Evolutionary conservation across 2,329 filamentous ascomycete species (phyloP), one percentile per base, ranked within the genome.

Genomic region (Pseudocercospora musae): DNA sequence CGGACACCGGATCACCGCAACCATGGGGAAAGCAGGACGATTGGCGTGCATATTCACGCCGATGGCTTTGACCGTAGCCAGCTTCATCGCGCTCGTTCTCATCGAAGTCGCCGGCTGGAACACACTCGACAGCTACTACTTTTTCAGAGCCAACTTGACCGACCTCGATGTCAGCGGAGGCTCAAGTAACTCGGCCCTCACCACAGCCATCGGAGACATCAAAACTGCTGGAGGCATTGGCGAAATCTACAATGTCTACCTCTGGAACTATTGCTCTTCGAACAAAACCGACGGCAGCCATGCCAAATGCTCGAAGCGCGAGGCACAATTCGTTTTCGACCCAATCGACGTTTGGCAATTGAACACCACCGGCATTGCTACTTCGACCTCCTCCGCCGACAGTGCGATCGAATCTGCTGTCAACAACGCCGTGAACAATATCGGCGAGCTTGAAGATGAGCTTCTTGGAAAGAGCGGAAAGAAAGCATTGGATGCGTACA

Each of bases 11-110:
- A 61, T 58, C 60, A 57, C 63, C 57, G 37, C 37, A 40, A 81
- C 66, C 33, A 90, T 90, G 88, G 87, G 87, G 66, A 87, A 89
- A 79, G 82, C 85, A 73, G 93, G 91, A 70, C 87, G 94, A 74
- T 86, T 94, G 72, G 81, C 90, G 76, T 97, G 92, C 79, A 95
- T 98, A 78, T 85, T 90, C 78, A 81, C 92, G 81, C 94, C 94
- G 64, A 92, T 96, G 79, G 81, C 86, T 67, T 84, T 96, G 73
- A 94, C 91, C 20, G 79, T 95, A 71, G 89, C 84, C 66, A 89
- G 90, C 62, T 82, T 97, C 71, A 79, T 95, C 71, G 89, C 89
- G 70, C 76, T 87, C 59, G 71, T 85, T 53, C 73, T 88, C 42
- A 81, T 88, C 57, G 82, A 84, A 66, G 68, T 86, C 56, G 84